Evolutionary conservation across 345 rosid species (phyloP).

Genomic region (Acer yangbiense): DNA sequence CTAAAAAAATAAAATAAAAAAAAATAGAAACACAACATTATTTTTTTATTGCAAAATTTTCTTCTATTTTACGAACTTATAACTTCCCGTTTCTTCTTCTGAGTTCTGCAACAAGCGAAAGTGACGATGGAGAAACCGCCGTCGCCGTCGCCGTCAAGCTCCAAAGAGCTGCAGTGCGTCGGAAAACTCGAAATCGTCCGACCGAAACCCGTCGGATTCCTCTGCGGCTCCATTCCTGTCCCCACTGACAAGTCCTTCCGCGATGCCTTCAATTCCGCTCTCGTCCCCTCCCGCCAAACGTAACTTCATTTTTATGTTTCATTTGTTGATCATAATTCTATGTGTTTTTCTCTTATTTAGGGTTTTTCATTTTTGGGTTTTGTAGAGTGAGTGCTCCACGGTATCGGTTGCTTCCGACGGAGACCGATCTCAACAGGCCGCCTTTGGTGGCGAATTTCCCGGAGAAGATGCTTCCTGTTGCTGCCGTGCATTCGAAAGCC

Average conservation of each 20-base stretch:
- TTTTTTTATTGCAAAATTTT: no score
- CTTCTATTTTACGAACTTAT: no score
- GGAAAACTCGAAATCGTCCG: conserved; percentile 73
- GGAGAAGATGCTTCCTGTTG: conserved; percentile 68
- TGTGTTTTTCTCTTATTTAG: background rate
- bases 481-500: conserved; percentile 56
- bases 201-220: conserved; percentile 80
- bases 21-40: no score
- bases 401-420: conserved; percentile 73
- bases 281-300: conserved; percentile 73
- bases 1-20: no score
- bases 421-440: conserved; percentile 85
- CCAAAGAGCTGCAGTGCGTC: conserved; percentile 74
- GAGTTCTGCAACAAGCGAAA: background rate
- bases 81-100: background rate
- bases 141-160: conserved; percentile 31
- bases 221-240: conserved; percentile 92
- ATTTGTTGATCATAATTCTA: background rate
- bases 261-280: conserved; percentile 62
- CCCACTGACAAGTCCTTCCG: conserved; percentile 75
- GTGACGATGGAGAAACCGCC: conserved; percentile 45
- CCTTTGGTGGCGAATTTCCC: conserved; percentile 65
- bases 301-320: background rate
- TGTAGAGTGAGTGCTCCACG: conserved; percentile 78
- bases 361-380: conserved; percentile 8